These are phyloP conservation scores for Arbutus unedo DNA, from an alignment of 148 eudicot genomes.

Conservation along the genomic window DNA sequence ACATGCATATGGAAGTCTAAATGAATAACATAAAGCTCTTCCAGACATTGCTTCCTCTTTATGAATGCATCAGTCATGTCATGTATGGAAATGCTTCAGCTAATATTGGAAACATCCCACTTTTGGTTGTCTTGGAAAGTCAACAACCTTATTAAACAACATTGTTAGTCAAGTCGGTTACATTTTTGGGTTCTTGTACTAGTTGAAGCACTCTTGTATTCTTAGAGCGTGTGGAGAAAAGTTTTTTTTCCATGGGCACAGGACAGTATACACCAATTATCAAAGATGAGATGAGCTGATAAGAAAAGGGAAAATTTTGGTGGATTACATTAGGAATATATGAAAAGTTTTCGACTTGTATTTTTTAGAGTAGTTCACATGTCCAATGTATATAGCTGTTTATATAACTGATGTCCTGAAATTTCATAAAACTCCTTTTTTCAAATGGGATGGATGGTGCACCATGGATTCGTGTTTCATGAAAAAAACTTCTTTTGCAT, in stretches of 20 bases:
- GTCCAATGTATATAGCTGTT: not conserved
- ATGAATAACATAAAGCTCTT: not conserved
- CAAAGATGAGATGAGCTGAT: not conserved
- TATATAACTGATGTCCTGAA: not conserved
- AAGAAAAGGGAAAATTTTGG: not conserved
- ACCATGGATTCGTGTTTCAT: too few species aligned
- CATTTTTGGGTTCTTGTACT: not conserved
- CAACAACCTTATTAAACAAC: not conserved
- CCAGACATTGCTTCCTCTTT: not conserved
- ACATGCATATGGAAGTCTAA: not conserved
- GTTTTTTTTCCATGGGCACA: not conserved
- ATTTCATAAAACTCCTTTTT: not conserved
- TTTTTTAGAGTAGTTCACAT: not conserved
- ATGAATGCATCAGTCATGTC: not conserved
- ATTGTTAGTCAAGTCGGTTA: not conserved
- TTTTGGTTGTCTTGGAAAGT: not conserved
- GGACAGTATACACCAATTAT: not conserved
- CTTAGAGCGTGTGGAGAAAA: not conserved
- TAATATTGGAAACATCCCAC: not conserved
- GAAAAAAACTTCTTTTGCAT: too few species aligned
- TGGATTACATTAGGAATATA: not conserved
- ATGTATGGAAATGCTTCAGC: not conserved
- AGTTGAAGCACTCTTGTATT: not conserved
- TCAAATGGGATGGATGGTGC: not conserved
- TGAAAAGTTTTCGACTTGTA: not conserved